Conservation (phyloP, 805 yeast species). For the Saccharomycopsis fibuligera region DNA sequence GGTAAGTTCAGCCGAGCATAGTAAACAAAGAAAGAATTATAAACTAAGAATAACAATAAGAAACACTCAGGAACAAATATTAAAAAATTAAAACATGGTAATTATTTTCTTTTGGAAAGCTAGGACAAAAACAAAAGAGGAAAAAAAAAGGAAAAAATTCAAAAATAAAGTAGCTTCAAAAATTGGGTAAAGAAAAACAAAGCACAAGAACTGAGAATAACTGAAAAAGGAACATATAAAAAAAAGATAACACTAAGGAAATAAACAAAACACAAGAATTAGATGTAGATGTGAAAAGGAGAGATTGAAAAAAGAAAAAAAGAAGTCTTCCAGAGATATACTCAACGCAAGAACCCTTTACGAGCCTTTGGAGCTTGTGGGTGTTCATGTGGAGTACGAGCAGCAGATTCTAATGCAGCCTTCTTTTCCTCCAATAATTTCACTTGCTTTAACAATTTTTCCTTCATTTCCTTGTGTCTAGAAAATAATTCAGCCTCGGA, state of each 20-base stretch:
- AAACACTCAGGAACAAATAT: too few species aligned
- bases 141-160: too few species aligned
- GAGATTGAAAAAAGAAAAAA: background rate
- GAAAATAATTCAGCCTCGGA: slow-evolving; percentile 94
- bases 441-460: slow-evolving; percentile 81
- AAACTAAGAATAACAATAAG: too few species aligned
- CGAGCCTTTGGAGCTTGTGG: slow-evolving; percentile 49
- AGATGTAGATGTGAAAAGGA: background rate
- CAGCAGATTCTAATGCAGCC: slow-evolving; percentile 63
- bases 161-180: too few species aligned
- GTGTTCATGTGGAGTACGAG: slow-evolving; percentile 36
- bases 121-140: background rate
- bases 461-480: slow-evolving; percentile 96
- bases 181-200: background rate
- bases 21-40: too few species aligned
- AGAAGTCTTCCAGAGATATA: background rate
- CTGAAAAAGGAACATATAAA: background rate
- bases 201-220: background rate
- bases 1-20: too few species aligned
- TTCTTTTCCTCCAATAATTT: slow-evolving; percentile 89
- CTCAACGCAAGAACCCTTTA: slow-evolving; percentile 72
- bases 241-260: background rate
- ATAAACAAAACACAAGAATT: background rate
- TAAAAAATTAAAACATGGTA: too few species aligned
- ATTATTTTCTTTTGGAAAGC: background rate